These are phyloP conservation scores for Circinella umbellata DNA, from an alignment of 371 early-diverging fungal genomes.

Conservation along the genomic window DNA sequence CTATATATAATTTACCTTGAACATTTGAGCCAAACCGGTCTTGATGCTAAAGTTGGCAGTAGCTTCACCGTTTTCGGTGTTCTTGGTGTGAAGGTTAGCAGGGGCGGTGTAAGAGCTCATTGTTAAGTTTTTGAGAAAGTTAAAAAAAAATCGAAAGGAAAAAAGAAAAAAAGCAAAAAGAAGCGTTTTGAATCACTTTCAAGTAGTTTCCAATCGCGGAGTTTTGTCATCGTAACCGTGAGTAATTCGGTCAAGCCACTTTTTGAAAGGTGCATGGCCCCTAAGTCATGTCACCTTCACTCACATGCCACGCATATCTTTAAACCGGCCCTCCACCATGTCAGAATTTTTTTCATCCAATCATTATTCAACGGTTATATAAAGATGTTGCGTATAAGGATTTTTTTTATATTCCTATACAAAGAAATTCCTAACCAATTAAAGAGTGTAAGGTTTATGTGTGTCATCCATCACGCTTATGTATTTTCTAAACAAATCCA, in stretches of 20 bases:
- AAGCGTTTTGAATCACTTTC: background rate
- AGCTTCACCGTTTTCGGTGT: slow-evolving; percentile 43
- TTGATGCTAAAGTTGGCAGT: slow-evolving; percentile 73
- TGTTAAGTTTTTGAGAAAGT: background rate
- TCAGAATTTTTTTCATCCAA: slow-evolving; percentile 5
- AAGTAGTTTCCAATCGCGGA: background rate
- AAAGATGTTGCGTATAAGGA: background rate
- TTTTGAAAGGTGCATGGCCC: background rate
- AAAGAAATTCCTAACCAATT: background rate
- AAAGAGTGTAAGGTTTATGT: background rate
- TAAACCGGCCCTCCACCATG: background rate
- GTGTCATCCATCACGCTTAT: too few species aligned
- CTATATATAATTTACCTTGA: slow-evolving; percentile 73
- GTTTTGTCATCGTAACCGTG: slow-evolving; percentile 3
- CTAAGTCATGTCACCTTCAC: background rate
- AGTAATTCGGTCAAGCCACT: slow-evolving; percentile 1
- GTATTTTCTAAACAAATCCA: too few species aligned
- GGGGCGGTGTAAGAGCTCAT: slow-evolving; percentile 60
- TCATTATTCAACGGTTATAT: slow-evolving; percentile 1
- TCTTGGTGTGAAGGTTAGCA: slow-evolving; percentile 69
- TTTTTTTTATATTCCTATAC: background rate
- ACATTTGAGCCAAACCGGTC: slow-evolving; percentile 96
- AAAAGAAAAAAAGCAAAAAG: slow-evolving; percentile 12
- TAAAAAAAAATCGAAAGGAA: slow-evolving; percentile 17
- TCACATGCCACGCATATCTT: background rate